Percentiles rank a stretch among this genome's conserved stretches.
These are phyloP conservation scores for Haplosporangium gracile DNA, from an alignment of 192 early-diverging fungal genomes.

Conservation along the genomic window DNA sequence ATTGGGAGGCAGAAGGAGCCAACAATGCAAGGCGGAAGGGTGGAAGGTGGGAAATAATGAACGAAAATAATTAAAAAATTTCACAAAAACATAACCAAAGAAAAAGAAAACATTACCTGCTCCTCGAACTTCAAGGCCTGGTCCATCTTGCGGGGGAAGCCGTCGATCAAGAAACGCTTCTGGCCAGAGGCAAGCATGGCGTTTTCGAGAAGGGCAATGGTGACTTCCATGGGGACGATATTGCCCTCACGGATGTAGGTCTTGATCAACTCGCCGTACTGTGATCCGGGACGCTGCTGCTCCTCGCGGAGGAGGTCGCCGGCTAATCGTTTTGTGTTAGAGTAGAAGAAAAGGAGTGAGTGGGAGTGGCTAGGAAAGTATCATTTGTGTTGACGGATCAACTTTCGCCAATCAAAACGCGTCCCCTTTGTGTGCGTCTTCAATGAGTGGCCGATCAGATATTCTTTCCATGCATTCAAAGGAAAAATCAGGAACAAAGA, in stretches of 20 bases:
- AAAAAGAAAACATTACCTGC: conserved; percentile 65
- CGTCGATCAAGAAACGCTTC: conserved; percentile 93
- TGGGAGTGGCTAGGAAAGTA: neutral
- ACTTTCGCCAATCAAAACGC: neutral
- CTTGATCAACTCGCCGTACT: conserved; percentile 93
- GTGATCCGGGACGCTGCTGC: conserved; percentile 82
- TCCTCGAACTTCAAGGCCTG: conserved; percentile 96
- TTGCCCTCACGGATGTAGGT: conserved; percentile 92
- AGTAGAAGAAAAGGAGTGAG: neutral
- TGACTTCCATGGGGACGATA: conserved; percentile 97
- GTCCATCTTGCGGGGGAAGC: conserved; percentile 95
- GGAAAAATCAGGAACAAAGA: neutral
- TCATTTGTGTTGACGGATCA: neutral
- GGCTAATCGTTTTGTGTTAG: conserved; percentile 59
- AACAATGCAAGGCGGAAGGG: too few relatives aligned
- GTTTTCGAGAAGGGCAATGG: conserved; percentile 90
- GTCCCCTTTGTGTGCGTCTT: neutral
- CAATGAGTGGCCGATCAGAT: neutral
- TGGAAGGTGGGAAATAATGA: neutral
- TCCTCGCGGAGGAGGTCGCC: conserved; percentile 97
- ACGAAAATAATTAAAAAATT: neutral
- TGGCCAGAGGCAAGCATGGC: conserved; percentile 81
- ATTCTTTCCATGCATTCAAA: neutral
- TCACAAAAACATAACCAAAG: neutral
- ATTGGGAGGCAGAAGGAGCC: neutral